phyloP scores from a whole-genome alignment of 805 yeast species.

The Yamadazyma scolyti region DNA sequence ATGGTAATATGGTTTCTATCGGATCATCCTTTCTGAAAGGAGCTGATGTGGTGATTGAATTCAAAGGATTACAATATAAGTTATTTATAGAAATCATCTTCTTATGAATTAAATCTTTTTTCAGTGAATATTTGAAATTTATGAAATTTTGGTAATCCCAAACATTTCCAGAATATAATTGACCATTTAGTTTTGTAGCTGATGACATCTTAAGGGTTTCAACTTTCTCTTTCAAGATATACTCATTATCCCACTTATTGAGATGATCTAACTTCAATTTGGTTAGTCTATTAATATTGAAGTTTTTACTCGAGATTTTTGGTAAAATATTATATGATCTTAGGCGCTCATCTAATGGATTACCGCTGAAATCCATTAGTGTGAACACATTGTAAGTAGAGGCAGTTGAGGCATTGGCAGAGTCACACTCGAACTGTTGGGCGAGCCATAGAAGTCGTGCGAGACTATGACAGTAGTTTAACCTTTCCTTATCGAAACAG shows the following conservation, averaged over 20 bases:
- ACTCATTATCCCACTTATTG: slow-evolving; percentile 60
- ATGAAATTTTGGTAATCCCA: slow-evolving; percentile 58
- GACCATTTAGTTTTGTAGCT: slow-evolving; percentile 54
- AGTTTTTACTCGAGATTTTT: slow-evolving; percentile 6
- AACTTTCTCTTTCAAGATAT: slow-evolving; percentile 68
- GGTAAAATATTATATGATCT: background rate
- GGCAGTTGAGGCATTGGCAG: no score
- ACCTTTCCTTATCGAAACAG: slow-evolving; percentile 40
- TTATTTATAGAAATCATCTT: slow-evolving; percentile 5
- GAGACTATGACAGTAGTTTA: slow-evolving; percentile 14
- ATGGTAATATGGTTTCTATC: slow-evolving; percentile 26
- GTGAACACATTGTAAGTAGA: no score
- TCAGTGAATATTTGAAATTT: slow-evolving; percentile 10
- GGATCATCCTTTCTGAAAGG: slow-evolving; percentile 17
- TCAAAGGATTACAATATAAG: slow-evolving; percentile 45
- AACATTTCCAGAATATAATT: slow-evolving; percentile 81
- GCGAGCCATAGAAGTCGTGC: slow-evolving; percentile 36
- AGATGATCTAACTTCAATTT: slow-evolving; percentile 8
- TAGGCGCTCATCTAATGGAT: no score
- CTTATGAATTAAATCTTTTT: slow-evolving; percentile 7
- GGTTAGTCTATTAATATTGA: slow-evolving; percentile 8
- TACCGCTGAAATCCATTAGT: no score
- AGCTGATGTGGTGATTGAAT: slow-evolving; percentile 45
- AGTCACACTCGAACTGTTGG: slow-evolving; percentile 29
- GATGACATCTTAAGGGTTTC: slow-evolving; percentile 83